These are phyloP conservation scores for Rhizopus arrhizus DNA, from an alignment of 371 early-diverging fungal species.

Conservation along the genomic window DNA sequence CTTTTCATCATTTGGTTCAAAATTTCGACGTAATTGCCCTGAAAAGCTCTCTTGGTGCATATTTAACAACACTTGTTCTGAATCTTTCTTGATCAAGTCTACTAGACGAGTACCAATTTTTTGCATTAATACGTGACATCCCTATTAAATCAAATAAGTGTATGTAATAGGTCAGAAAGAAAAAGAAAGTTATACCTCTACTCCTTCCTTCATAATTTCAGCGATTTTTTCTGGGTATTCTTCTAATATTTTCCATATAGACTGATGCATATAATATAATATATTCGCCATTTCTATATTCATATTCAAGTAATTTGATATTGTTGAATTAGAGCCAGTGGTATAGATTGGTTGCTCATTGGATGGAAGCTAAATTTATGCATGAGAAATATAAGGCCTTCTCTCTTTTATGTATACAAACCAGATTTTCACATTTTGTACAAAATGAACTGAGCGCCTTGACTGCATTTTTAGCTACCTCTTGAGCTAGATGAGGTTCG, in stretches of 20 bases:
- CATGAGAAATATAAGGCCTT: background rate
- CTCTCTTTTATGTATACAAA: constrained; percentile 17
- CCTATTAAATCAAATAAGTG: constrained; percentile 31
- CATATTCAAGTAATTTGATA: constrained; percentile 45
- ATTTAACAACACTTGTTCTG: constrained; percentile 55
- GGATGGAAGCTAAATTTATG: constrained; percentile 15
- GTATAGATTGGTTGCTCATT: constrained; percentile 43
- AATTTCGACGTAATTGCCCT: constrained; percentile 30
- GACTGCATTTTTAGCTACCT: constrained; percentile 56
- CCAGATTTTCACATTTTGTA: constrained; percentile 58
- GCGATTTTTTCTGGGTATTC: constrained; percentile 57
- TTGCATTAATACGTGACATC: constrained; percentile 53
- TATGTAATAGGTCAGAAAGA: background rate
- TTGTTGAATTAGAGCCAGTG: constrained; percentile 33
- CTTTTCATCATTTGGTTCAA: constrained; percentile 25
- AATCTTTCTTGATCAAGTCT: constrained; percentile 51
- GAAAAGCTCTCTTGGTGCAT: constrained; percentile 68
- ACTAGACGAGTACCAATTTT: constrained; percentile 56
- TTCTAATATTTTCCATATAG: constrained; percentile 57
- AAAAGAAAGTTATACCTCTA: constrained; percentile 42
- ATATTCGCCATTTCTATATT: constrained; percentile 65
- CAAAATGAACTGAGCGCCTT: constrained; percentile 61
- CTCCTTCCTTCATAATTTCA: constrained; percentile 48
- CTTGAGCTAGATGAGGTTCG: constrained; percentile 53
- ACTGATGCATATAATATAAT: constrained; percentile 59